A percentile compares a stretch with the other conserved stretches of the same genome.
phyloP scores from a whole-genome alignment of 2,329 filamentous ascomycete species.

The Fusarium abutilonis region DNA sequence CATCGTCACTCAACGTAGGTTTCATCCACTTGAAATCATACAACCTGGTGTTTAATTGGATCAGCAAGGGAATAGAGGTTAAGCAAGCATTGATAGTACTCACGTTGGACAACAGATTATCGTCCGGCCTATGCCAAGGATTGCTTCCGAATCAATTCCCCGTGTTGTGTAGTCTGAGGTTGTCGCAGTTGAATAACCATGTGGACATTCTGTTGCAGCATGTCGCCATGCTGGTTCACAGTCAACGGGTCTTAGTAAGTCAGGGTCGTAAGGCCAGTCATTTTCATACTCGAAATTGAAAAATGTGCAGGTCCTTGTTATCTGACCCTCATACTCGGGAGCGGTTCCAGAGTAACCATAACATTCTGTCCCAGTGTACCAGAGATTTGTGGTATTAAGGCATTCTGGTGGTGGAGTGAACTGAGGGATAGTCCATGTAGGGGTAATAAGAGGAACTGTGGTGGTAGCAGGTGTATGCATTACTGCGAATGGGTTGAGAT shows the following conservation, averaged over 20 bases:
- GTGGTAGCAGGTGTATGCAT: background rate
- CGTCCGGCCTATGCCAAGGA: background rate
- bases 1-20: background rate
- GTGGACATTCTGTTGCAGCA: background rate
- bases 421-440: background rate
- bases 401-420: conserved; percentile 10
- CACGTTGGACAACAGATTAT: background rate
- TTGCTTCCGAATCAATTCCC: background rate
- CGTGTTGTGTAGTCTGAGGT: fast-evolving
- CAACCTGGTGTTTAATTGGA: background rate
- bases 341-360: background rate
- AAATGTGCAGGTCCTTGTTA: background rate
- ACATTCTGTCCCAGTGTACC: background rate
- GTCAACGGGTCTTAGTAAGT: too few relatives aligned
- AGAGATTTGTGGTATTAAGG: background rate
- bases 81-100: background rate
- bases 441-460: background rate
- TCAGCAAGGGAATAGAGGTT: background rate
- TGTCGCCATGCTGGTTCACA: background rate
- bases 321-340: background rate
- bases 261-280: too few relatives aligned
- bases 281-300: background rate
- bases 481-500: too few relatives aligned
- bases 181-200: background rate
- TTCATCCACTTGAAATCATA: background rate